These are phyloP conservation scores for Lichtheimia ornata DNA, from an alignment of 371 early-diverging fungal species.

Conservation along the genomic window DNA sequence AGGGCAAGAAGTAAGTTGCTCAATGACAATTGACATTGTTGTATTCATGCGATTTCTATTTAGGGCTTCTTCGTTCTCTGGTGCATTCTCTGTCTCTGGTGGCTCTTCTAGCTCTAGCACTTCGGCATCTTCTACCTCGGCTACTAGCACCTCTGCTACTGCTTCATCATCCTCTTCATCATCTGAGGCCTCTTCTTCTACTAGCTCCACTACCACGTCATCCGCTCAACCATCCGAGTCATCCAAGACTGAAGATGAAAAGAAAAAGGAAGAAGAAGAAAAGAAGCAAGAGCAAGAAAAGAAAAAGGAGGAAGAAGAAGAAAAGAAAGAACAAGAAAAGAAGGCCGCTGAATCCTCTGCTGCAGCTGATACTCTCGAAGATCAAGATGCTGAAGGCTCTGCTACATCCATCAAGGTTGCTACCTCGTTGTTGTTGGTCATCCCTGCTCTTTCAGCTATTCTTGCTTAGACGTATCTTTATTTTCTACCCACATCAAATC, in stretches of 20 bases:
- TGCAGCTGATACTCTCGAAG: conserved; percentile 12
- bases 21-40: too few species aligned
- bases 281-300: neutral
- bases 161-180: conserved; percentile 8
- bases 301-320: neutral
- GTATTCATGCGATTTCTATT: too few species aligned
- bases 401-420: conserved; percentile 21
- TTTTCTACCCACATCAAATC: conserved; percentile 1
- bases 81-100: conserved; percentile 11
- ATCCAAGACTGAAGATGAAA: neutral
- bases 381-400: conserved; percentile 10
- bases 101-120: conserved; percentile 9
- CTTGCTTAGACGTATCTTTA: neutral
- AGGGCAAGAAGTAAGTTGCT: conserved; percentile 12
- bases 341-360: conserved; percentile 3
- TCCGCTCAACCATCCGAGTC: conserved; percentile 1
- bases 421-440: conserved; percentile 11
- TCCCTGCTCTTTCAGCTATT: neutral
- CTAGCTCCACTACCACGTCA: conserved; percentile 2
- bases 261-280: conserved; percentile 1
- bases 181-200: conserved; percentile 1
- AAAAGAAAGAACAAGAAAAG: conserved; percentile 1
- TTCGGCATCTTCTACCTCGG: neutral
- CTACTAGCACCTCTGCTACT: neutral
- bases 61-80: neutral